phyloP scores from a whole-genome alignment of 2,329 filamentous ascomycete genomes.

The Macrophomina pseudophaseolina region DNA sequence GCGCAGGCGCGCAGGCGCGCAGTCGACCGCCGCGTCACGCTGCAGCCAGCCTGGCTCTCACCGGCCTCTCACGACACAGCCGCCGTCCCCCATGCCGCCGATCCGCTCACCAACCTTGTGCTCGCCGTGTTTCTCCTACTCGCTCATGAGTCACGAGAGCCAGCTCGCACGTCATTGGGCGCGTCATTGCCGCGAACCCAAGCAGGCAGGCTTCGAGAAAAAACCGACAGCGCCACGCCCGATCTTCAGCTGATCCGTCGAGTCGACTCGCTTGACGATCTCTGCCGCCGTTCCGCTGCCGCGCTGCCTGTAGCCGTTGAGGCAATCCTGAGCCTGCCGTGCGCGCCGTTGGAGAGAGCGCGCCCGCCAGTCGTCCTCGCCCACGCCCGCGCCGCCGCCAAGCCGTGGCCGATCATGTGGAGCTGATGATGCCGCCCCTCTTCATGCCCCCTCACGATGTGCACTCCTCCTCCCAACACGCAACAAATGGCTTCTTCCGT shows the following conservation, averaged over 20 bases:
- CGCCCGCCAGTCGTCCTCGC: not conserved
- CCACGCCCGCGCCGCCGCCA: slow-evolving; percentile 5
- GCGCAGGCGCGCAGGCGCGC: not conserved
- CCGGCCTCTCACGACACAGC: not conserved
- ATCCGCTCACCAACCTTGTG: slow-evolving; percentile 11
- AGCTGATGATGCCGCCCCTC: slow-evolving; percentile 11
- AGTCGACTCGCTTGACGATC: slow-evolving; percentile 20
- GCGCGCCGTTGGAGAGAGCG: not conserved
- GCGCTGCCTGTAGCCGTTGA: slow-evolving; percentile 19
- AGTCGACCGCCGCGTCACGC: not conserved
- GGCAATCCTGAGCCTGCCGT: not conserved
- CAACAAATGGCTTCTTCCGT: not conserved
- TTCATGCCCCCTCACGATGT: not conserved
- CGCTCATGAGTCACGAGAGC: slow-evolving; percentile 10
- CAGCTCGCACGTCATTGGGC: slow-evolving; percentile 20
- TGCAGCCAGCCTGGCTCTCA: not conserved
- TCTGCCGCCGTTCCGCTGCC: slow-evolving; percentile 19
- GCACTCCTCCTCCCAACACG: not conserved
- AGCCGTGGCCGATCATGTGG: slow-evolving; percentile 24
- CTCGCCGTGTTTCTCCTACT: slow-evolving; percentile 10
- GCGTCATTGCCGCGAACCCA: slow-evolving; percentile 13
- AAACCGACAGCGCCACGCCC: slow-evolving; percentile 10
- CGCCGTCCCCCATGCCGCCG: slow-evolving; percentile 11
- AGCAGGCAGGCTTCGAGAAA: slow-evolving; percentile 24
- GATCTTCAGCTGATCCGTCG: slow-evolving; percentile 22